A percentile compares a stretch with the other conserved stretches of the same genome.
These are phyloP conservation scores for Diphasiastrum complanatum DNA, from an alignment of 83 land plant species.

Conservation along the genomic window DNA sequence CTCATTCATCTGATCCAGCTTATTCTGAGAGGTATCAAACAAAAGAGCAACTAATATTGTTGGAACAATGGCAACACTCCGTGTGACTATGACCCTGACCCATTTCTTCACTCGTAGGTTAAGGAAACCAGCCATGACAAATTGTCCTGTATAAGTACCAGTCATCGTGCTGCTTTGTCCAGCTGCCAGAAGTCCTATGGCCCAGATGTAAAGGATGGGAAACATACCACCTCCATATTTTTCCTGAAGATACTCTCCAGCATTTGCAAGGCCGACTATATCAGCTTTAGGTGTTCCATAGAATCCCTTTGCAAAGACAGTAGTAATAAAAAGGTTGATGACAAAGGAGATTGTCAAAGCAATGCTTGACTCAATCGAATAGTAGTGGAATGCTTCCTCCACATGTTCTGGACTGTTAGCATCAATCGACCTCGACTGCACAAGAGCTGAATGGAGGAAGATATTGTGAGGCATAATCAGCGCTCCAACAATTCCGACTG, in stretches of 20 bases:
- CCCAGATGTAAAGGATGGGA: slow-evolving; percentile 21
- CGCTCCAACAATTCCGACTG: slow-evolving; percentile 25
- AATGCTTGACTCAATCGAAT: slow-evolving; percentile 18
- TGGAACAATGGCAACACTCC: slow-evolving; percentile 21
- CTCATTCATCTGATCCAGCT: slow-evolving; percentile 72
- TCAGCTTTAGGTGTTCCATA: slow-evolving; percentile 1
- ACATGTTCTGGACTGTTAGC: slow-evolving; percentile 18
- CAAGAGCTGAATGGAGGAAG: slow-evolving; percentile 23
- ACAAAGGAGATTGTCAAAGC: slow-evolving; percentile 25
- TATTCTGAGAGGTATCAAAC: slow-evolving; percentile 63
- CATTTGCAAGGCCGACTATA: slow-evolving; percentile 10
- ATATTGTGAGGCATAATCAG: slow-evolving; percentile 28
- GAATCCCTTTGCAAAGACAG: slow-evolving; percentile 19
- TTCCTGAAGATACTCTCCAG: slow-evolving; percentile 6
- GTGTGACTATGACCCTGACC: slow-evolving; percentile 17
- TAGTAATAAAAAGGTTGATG: slow-evolving; percentile 17
- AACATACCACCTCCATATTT: slow-evolving; percentile 1
- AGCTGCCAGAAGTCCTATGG: slow-evolving; percentile 17
- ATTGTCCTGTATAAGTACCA: slow-evolving; percentile 25
- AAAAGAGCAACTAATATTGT: slow-evolving; percentile 29
- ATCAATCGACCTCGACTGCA: slow-evolving; percentile 18
- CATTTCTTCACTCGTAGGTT: slow-evolving; percentile 22
- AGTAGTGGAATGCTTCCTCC: slow-evolving; percentile 24
- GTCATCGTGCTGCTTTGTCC: slow-evolving; percentile 30
- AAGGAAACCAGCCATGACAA: slow-evolving; percentile 28